Evolutionary conservation across 1,284 basidiomycete genomes (phyloP), one percentile per base, ranked within the genome.

Genomic region (Macrocystidia cucumis): DNA sequence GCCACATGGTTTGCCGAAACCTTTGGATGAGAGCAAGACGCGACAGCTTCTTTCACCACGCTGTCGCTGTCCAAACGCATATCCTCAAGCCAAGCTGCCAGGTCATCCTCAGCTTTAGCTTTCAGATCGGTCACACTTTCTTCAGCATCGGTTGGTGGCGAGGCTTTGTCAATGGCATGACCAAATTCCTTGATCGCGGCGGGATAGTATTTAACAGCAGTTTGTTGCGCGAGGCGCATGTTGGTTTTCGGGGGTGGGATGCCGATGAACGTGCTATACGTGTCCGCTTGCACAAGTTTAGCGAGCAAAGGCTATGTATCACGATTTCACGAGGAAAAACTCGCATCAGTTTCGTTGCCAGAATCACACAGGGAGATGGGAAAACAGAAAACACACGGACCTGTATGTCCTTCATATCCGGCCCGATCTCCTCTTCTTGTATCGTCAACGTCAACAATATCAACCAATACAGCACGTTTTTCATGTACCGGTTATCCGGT

Each of bases 401-500:
- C 49, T 68, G 46, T 2, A 80, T 49, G 38, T 78, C 70, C 3
- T 45, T 42, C 32, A 80, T 47, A 44, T 73, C 64, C 1, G 51
- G 37, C 39, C 64, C 68, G 24, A 77, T 44, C 13, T 72, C 62
- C 0, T 67, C 59, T 3, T 74, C 74, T 29, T 59, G 61, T 30
- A 74, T 52, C 1, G 66, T 56, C 13, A 80, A 52, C 2, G 61
- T 65, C 21, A 78, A 58, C 8, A 72, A 47, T n/a, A 77, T 65
- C 45, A 66, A 68, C 74, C 74, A 77, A 45, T 73, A 70, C 3
- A 71, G 46, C 9, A 78, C 63, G 23, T 60, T 67, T 51, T 66
- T 67, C 65, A 76, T 70, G 45, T 76, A 63, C 17, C 72, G 57
- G 29, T 69, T 69, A 46, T 80, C 78, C 1, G 78, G 77, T 0